phyloP scores from a whole-genome alignment of 2,329 filamentous ascomycete genomes.

The Aspergillus sp. region DNA sequence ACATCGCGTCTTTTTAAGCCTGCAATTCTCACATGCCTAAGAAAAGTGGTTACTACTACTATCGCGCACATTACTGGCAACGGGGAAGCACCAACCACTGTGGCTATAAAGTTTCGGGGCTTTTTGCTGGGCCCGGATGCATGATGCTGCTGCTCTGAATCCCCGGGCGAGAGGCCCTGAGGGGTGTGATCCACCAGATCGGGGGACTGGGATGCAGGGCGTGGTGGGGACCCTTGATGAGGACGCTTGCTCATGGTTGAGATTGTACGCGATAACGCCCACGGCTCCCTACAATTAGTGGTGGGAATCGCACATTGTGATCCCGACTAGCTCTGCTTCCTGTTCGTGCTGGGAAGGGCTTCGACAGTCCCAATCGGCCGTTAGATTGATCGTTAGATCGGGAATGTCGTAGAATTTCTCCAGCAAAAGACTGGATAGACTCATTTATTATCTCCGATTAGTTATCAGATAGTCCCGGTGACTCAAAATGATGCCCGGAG shows the following conservation, averaged over 20 bases:
- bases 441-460: too few relatives aligned
- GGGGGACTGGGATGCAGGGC: constrained; percentile 25
- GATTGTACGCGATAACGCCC: constrained; percentile 31
- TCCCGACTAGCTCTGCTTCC: background rate
- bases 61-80: background rate
- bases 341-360: too few relatives aligned
- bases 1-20: constrained; percentile 57
- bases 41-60: background rate
- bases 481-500: too few relatives aligned
- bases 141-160: constrained; percentile 33
- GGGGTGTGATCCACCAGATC: constrained; percentile 26
- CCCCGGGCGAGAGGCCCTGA: constrained; percentile 38
- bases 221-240: constrained; percentile 33
- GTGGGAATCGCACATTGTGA: constrained; percentile 1
- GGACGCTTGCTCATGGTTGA: constrained; percentile 37
- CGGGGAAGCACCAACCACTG: constrained; percentile 31
- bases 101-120: constrained; percentile 43
- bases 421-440: too few relatives aligned
- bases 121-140: constrained; percentile 32
- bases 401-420: too few relatives aligned
- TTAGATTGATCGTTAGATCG: too few relatives aligned
- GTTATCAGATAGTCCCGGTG: too few relatives aligned
- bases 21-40: constrained; percentile 56
- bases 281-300: background rate
- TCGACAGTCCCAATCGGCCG: too few relatives aligned